These are phyloP conservation scores for Curvularia eragrostidis DNA, from an alignment of 2,329 filamentous ascomycete genomes.

Conservation along the genomic window DNA sequence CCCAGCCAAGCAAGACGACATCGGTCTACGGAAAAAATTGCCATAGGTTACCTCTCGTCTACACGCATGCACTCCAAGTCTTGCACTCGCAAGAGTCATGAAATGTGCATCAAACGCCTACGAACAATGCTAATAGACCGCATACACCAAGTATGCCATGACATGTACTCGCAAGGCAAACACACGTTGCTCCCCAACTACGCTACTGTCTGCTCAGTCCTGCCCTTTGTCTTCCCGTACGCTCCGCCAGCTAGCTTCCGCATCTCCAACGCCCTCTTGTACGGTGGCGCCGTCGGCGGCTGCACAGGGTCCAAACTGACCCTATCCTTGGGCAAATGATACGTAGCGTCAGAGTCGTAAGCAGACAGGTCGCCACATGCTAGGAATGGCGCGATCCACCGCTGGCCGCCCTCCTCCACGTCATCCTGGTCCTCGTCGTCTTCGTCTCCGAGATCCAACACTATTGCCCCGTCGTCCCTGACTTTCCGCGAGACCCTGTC, in stretches of 20 bases:
- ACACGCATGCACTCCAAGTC: background rate
- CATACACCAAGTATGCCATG: background rate
- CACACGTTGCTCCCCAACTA: background rate
- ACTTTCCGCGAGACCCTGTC: constrained; percentile 38
- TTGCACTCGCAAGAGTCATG: background rate
- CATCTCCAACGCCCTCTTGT: constrained; percentile 88
- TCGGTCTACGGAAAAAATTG: too few relatives aligned
- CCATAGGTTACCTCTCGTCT: background rate
- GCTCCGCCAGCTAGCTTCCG: constrained; percentile 77
- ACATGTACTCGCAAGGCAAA: background rate
- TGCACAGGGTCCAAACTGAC: constrained; percentile 91
- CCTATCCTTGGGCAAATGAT: constrained; percentile 84
- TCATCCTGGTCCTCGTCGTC: constrained; percentile 44
- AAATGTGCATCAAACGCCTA: background rate
- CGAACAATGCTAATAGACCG: background rate
- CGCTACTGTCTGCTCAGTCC: constrained; percentile 3
- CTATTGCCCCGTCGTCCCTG: constrained; percentile 57
- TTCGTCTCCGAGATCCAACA: constrained; percentile 57
- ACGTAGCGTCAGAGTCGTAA: constrained; percentile 95
- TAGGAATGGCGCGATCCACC: constrained; percentile 94
- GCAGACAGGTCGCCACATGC: constrained; percentile 96
- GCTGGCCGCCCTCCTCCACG: constrained; percentile 54
- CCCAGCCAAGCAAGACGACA: too few relatives aligned
- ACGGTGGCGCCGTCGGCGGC: constrained; percentile 93
- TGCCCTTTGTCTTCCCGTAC: constrained; percentile 71